Evolutionary conservation across 2,329 filamentous ascomycete species (phyloP).

Genomic region (Verticillium albo-atrum): DNA sequence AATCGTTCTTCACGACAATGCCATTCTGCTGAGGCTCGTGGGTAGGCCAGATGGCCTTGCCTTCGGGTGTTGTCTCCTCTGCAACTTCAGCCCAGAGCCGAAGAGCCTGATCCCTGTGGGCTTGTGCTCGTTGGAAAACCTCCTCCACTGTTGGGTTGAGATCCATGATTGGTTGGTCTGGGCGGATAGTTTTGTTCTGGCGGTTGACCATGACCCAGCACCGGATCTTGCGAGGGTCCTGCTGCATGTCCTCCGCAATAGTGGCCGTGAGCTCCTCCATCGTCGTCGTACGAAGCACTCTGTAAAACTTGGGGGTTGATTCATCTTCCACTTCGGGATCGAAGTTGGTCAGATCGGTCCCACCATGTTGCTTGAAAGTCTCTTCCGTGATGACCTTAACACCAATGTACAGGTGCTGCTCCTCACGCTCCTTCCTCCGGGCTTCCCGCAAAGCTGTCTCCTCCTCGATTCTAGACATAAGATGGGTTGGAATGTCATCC

Average conservation of each 20-base stretch:
- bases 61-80: conserved; percentile 61
- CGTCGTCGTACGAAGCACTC: conserved; percentile 69
- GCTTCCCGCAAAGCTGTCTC: conserved; percentile 74
- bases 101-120: conserved; percentile 66
- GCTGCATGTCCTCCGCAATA: conserved; percentile 65
- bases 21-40: conserved; percentile 54
- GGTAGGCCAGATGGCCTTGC: conserved; percentile 67
- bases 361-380: conserved; percentile 75
- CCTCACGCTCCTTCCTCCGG: conserved; percentile 81
- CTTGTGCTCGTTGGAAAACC: conserved; percentile 43
- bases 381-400: conserved; percentile 77
- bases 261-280: conserved; percentile 69
- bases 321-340: conserved; percentile 59
- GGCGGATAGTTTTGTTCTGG: conserved; percentile 93
- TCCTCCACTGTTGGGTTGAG: conserved; percentile 75
- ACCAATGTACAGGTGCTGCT: conserved; percentile 88
- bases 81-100: conserved; percentile 84
- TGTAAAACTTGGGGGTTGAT: conserved; percentile 67
- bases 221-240: conserved; percentile 67
- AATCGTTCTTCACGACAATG: conserved; percentile 53
- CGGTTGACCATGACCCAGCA: conserved; percentile 98
- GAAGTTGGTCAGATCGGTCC: conserved; percentile 75
- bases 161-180: conserved; percentile 82
- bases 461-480: conserved; percentile 67
- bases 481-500: conserved; percentile 75